phyloP scores from a whole-genome alignment of 305 asterid genomes.

The Ilex paraguariensis region DNA sequence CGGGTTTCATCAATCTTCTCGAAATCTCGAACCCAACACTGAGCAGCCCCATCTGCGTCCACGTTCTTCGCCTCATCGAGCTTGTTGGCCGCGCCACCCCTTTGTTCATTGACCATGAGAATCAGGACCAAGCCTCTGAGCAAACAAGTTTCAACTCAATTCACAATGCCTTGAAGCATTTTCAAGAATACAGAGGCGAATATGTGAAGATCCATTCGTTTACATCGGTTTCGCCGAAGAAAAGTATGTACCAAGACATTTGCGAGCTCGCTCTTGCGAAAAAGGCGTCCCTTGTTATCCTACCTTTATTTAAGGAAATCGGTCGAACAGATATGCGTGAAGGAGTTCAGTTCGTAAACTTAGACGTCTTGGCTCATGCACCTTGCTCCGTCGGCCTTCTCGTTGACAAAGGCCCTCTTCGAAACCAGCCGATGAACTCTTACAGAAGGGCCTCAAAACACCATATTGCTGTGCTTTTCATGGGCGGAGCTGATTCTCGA shows the following conservation, averaged over 20 bases:
- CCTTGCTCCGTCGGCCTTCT: background rate
- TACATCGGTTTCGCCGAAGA: background rate
- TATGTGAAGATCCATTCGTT: background rate
- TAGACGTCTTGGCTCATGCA: background rate
- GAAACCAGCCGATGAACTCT: background rate
- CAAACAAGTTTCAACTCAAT: too few relatives aligned
- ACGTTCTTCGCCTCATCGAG: too few relatives aligned
- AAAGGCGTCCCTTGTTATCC: background rate
- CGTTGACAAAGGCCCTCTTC: background rate
- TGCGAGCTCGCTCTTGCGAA: background rate
- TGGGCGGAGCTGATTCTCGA: background rate
- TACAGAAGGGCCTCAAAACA: background rate
- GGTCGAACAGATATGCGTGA: background rate
- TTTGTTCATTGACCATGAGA: too few relatives aligned
- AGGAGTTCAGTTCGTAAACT: background rate
- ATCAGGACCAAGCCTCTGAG: too few relatives aligned
- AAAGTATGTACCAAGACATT: background rate
- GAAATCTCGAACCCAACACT: background rate
- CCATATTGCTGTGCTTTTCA: background rate
- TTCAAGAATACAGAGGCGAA: background rate
- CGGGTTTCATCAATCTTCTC: background rate
- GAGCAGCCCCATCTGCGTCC: too few relatives aligned
- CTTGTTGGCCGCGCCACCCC: too few relatives aligned
- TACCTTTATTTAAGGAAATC: background rate
- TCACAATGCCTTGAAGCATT: too few relatives aligned